A percentile compares a stretch with the other conserved stretches of the same genome.
Conservation (phyloP, 1,284 basidiomycete genomes). For the Leccinum angustisporum region DNA sequence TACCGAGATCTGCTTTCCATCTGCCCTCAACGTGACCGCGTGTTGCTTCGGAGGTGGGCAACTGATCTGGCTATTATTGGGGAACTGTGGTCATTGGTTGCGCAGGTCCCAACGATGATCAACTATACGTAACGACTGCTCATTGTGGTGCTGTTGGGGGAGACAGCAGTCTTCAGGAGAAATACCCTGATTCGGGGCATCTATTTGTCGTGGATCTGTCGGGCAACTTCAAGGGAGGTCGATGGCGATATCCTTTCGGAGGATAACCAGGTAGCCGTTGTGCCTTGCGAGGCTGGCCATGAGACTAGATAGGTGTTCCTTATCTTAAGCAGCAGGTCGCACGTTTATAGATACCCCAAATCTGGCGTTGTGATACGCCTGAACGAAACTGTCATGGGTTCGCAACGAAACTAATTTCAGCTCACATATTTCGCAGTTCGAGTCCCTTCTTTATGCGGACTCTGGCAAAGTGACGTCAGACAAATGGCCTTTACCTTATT, state of each 20-base stretch:
- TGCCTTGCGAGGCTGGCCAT: background rate
- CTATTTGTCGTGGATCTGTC: conserved; percentile 60
- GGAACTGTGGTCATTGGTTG: background rate
- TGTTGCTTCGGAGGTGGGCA: conserved; percentile 65
- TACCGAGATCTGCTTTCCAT: conserved; percentile 57
- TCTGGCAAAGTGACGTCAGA: conserved; percentile 22
- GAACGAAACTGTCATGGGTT: background rate
- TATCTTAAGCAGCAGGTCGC: background rate
- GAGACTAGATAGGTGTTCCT: background rate
- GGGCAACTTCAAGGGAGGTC: conserved; percentile 49
- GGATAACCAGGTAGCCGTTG: conserved; percentile 10
- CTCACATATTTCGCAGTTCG: conserved; percentile 24
- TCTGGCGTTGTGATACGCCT: background rate
- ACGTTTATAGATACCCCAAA: background rate
- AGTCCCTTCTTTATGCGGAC: conserved; percentile 28
- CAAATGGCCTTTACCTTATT: conserved; percentile 23
- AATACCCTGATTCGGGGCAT: conserved; percentile 64
- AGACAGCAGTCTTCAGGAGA: conserved; percentile 46
- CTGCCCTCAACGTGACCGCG: conserved; percentile 59
- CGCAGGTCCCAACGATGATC: conserved; percentile 58
- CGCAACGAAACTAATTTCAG: conserved; percentile 8
- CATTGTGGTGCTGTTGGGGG: conserved; percentile 59
- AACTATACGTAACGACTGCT: conserved; percentile 66
- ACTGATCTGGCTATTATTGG: background rate
- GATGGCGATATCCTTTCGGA: conserved; percentile 40